These are phyloP conservation scores for Colletotrichum camelliae DNA, from an alignment of 2,329 filamentous ascomycete species.

Conservation along the genomic window DNA sequence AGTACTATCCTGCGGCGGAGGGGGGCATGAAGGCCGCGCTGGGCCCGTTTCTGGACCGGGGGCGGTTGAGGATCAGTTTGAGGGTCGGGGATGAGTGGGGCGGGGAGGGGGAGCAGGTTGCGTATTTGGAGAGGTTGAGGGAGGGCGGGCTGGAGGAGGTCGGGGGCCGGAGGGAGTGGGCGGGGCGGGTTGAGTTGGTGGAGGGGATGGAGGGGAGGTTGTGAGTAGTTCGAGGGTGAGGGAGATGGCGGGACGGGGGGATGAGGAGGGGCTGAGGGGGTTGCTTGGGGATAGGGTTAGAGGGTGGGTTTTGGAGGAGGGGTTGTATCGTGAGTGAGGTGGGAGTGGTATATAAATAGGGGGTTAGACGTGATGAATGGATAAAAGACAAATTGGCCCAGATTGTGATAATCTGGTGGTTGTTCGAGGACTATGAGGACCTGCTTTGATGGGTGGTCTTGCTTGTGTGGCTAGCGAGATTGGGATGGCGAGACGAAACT, in stretches of 20 bases:
- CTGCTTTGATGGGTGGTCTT: not conserved
- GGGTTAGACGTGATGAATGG: accelerated
- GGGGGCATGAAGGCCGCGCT: slow-evolving; percentile 60
- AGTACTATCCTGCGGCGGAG: slow-evolving; percentile 62
- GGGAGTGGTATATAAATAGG: not conserved
- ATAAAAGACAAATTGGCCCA: not conserved
- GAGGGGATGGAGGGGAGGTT: slow-evolving; percentile 48
- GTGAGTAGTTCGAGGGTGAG: slow-evolving; percentile 68
- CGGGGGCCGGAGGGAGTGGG: slow-evolving; percentile 66
- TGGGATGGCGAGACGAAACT: not conserved
- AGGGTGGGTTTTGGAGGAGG: slow-evolving; percentile 61
- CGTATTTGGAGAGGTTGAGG: slow-evolving; percentile 57
- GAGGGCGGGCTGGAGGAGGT: slow-evolving; percentile 52
- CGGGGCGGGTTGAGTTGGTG: slow-evolving; percentile 63
- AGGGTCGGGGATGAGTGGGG: slow-evolving; percentile 68
- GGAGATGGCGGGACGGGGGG: slow-evolving; percentile 53
- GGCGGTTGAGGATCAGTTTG: slow-evolving; percentile 68
- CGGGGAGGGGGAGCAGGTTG: slow-evolving; percentile 54
- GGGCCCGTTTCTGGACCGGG: slow-evolving; percentile 66
- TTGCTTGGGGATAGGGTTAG: slow-evolving; percentile 64
- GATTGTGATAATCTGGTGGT: not conserved
- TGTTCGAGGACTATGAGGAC: not conserved
- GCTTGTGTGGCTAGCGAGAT: not conserved
- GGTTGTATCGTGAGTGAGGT: slow-evolving; percentile 55
- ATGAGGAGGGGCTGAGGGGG: slow-evolving; percentile 50